Base-by-base conservation (phyloP, 306 rosid species). In the Cicer bijugum region DNA sequence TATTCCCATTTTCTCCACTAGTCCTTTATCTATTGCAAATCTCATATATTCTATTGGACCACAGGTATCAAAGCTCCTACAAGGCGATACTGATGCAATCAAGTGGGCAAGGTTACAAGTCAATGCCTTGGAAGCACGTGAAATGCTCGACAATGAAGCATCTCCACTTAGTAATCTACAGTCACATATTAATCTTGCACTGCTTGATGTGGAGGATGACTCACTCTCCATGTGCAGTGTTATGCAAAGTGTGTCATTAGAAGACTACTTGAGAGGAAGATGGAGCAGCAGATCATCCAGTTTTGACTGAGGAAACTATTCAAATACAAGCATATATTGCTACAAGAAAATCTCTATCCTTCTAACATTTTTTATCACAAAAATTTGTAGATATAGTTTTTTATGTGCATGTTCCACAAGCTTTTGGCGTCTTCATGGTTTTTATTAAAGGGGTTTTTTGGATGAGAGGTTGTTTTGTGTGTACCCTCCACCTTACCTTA, bases 231-330 rank as follows among this genome's bases (percentile, higher is more conserved):
- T 87, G 77, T 86, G 91, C 82, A 91, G 97, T 84, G 71, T 90
- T 44, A 92, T 87, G 80, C 99, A 90, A 15, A 82, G 82, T 55
- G 84, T 91, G 67, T 86, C 97, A 4, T 71, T 91, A 57, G 96
- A 92, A 81, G 97, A 91, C 80, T 95, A 95, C 78, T 76, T 95
- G 79, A 84, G 80, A 84, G 97, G 97, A 62, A 74, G 97, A 76
- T 91, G 97, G 92, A 91, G 99, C 87, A 91, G 99, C 87, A 92
- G 92, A 28, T 84, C 93, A 65, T 91, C 99, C 12, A 92, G 99
- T 89, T 95, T 91, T 75, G 97, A 95, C 88, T 95, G 82, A 88
- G 59, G 45, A 35, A 79, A 65, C 38, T 12, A 28, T 28, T 28
- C 35, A 28, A 28, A 28, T 28, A 20, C 77, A 23, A 16, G 84